Conservation (phyloP, 2,329 filamentous ascomycete species). For the Nemania sp. region DNA sequence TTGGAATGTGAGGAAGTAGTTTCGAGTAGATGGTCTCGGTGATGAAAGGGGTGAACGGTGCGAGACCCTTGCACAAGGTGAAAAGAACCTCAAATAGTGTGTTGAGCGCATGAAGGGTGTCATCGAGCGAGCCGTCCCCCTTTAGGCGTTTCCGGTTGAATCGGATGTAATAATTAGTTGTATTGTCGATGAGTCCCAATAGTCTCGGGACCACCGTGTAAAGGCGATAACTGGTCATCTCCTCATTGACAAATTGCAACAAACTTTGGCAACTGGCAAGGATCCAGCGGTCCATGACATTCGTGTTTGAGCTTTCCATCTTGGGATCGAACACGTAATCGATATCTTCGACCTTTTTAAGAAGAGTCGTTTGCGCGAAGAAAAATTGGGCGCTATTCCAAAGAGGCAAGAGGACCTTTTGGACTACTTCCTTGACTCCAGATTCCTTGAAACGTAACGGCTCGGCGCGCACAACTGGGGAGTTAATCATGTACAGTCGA, state of each 20-base stretch:
- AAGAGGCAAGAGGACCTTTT: conserved; percentile 84
- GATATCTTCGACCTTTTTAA: conserved; percentile 82
- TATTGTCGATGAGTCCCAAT: conserved; percentile 84
- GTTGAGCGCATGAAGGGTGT: conserved; percentile 89
- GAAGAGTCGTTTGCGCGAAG: conserved; percentile 79
- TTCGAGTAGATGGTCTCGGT: conserved; percentile 92
- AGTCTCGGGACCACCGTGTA: conserved; percentile 92
- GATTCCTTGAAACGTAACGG: conserved; percentile 88
- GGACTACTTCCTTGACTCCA: conserved; percentile 93
- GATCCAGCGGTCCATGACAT: conserved; percentile 97
- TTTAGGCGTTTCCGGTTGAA: conserved; percentile 85
- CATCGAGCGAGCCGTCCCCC: conserved; percentile 66
- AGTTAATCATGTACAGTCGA: conserved; percentile 95
- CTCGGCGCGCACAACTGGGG: conserved; percentile 89
- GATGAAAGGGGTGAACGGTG: conserved; percentile 94
- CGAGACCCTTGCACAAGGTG: conserved; percentile 74
- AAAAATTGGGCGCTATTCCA: conserved; percentile 99
- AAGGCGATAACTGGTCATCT: conserved; percentile 81
- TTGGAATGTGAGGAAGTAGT: conserved; percentile 80
- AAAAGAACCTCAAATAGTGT: conserved; percentile 92
- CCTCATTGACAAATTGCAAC: conserved; percentile 86
- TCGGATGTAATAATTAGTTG: conserved; percentile 98
- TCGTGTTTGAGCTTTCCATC: conserved; percentile 76
- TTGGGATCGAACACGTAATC: conserved; percentile 80
- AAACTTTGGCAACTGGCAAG: conserved; percentile 90